phyloP scores from a whole-genome alignment of 352 stramenopile genomes.

The Albugo candida region DNA sequence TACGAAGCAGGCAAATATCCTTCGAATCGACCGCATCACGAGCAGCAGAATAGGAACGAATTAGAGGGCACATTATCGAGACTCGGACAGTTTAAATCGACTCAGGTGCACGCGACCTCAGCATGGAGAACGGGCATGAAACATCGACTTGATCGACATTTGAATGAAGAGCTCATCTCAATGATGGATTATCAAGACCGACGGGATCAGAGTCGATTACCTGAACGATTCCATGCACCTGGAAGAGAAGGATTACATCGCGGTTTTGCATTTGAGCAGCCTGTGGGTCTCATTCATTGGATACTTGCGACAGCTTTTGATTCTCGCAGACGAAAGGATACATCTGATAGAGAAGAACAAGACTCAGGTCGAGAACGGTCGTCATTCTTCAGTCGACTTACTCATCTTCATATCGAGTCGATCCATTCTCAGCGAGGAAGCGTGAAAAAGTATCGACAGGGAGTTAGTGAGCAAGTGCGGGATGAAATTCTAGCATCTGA shows the following conservation, averaged over 20 bases:
- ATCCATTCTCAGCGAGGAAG: neutral
- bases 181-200: slow-evolving; percentile 71
- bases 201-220: slow-evolving; percentile 28
- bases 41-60: too few relatives aligned
- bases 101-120: neutral
- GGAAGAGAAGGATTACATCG: slow-evolving; percentile 24
- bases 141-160: slow-evolving; percentile 9
- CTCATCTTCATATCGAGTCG: too few relatives aligned
- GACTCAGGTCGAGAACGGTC: too few relatives aligned
- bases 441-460: slow-evolving; percentile 10
- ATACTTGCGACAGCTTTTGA: slow-evolving; percentile 23
- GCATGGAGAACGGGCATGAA: too few relatives aligned
- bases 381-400: too few relatives aligned
- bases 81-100: neutral
- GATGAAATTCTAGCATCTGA: slow-evolving; percentile 42
- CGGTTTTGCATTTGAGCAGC: slow-evolving; percentile 71
- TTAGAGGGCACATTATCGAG: neutral
- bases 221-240: slow-evolving; percentile 19
- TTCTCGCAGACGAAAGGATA: slow-evolving; percentile 9
- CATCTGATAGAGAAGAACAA: too few relatives aligned
- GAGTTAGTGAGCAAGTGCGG: slow-evolving; percentile 38
- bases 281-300: slow-evolving; percentile 56
- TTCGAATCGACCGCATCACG: too few relatives aligned
- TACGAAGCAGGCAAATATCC: too few relatives aligned
- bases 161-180: slow-evolving; percentile 34